A percentile compares a stretch with the other conserved stretches of the same genome.
phyloP scores from a whole-genome alignment of 2,329 filamentous ascomycete genomes.

The Juglanconis juglandina region DNA sequence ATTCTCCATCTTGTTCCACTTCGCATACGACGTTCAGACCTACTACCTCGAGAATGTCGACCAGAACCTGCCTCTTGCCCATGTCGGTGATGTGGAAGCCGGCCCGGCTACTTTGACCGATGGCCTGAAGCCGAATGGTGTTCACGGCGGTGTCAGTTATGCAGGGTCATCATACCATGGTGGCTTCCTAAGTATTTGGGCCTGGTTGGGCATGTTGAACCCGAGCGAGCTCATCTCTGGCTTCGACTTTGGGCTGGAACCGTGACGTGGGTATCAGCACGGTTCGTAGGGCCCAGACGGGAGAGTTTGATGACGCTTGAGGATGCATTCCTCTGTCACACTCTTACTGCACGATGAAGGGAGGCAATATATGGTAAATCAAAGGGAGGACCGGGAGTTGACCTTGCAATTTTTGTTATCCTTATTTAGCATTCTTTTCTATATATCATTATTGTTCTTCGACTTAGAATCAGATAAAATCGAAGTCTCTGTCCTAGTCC shows the following conservation, averaged over 20 bases:
- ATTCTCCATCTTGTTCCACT: conserved; percentile 24
- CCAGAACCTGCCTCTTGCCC: conserved; percentile 10
- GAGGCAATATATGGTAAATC: too few species aligned
- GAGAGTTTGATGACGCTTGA: not conserved
- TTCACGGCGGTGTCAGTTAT: conserved; percentile 7
- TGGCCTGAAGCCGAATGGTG: not conserved
- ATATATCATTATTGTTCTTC: too few species aligned
- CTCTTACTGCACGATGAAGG: too few species aligned
- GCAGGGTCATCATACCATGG: conserved; percentile 23
- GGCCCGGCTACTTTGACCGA: not conserved
- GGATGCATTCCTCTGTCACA: too few species aligned
- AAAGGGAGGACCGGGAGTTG: too few species aligned
- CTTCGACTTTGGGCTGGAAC: conserved; percentile 14
- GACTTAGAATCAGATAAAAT: too few species aligned
- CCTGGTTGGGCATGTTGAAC: conserved; percentile 21
- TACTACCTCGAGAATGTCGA: conserved; percentile 21
- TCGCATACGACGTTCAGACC: conserved; percentile 24
- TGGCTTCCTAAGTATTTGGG: conserved; percentile 21
- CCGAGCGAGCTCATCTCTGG: conserved; percentile 21
- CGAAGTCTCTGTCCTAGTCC: too few species aligned
- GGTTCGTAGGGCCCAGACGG: conserved; percentile 12
- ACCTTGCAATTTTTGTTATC: too few species aligned
- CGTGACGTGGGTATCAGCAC: conserved; percentile 7
- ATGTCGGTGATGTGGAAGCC: not conserved
- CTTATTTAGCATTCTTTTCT: too few species aligned